Evolutionary conservation across 1,139 yeast species (phyloP), one percentile per base, ranked within the genome.

Genomic region (Yamadazyma mexicana): DNA sequence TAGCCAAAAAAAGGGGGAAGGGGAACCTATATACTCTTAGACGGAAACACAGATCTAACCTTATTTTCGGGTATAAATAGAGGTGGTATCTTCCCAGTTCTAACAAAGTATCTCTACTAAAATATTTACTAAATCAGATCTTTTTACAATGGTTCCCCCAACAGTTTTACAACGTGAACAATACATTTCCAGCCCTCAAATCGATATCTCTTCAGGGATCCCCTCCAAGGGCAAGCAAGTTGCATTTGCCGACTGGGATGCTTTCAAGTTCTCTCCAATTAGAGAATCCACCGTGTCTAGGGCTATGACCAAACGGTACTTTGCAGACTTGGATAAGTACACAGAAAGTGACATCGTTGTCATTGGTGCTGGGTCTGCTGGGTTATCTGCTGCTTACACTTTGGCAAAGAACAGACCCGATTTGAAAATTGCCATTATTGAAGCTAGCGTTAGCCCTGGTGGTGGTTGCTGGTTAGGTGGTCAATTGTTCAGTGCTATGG

Each of bases 401-500:
- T 69, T 84, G 55, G 89, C 86, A 37, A 81, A 77, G 60, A 77
- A 82, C 55, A 77, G 91, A 60, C 92, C 92, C 10, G 89, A 84
- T 48, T 69, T 84, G 55, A 83, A 81, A 59, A 79, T 84, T 49
- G 88, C 89, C 43, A 80, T 83, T 48, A 75, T 84, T 46, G 92
- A 84, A 63, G 83, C 88, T 30, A 75, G 77, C 48, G 88, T 84
- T 20, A 75, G 87, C 20, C 85, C 87, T 43, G 92, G 92, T 46
- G 92, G 92, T 47, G 92, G 92, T 18, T 81, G 86, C 46, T 83
- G 87, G 83, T 67, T 84, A 38, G 88, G 88, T 41, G 92, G 91
- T n/a, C 88, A 82, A 61, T 69, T 84, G 49, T 83, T 84, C 61
- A 77, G 84, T 25, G 89, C 91, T 31, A 83, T 83, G 91, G 81